phyloP scores from a whole-genome alignment of 805 yeast species.

The Nakazawaea anatomiae region DNA sequence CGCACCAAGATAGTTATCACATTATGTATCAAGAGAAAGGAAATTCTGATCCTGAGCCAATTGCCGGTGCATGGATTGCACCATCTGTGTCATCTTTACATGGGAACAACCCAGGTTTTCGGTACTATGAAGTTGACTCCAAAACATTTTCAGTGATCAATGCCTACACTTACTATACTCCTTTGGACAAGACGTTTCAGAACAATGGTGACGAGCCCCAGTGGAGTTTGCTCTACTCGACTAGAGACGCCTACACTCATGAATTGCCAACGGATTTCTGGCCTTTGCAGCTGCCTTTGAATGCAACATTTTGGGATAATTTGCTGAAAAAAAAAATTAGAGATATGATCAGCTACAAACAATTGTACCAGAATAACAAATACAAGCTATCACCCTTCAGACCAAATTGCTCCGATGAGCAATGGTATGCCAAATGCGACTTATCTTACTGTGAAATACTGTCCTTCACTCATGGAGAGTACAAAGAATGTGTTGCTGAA shows the following conservation, averaged over 20 bases:
- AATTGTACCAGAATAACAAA: slow-evolving; percentile 27
- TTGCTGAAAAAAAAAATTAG: slow-evolving; percentile 19
- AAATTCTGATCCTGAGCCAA: slow-evolving; percentile 14
- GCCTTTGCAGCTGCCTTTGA: slow-evolving; percentile 31
- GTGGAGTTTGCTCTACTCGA: slow-evolving; percentile 35
- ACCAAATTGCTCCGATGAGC: slow-evolving; percentile 21
- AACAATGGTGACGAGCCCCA: slow-evolving; percentile 33
- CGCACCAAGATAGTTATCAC: slow-evolving; percentile 35
- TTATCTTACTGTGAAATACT: slow-evolving; percentile 6
- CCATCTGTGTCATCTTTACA: slow-evolving; percentile 35
- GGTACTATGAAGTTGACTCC: slow-evolving; percentile 37
- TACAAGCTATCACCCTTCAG: slow-evolving; percentile 28
- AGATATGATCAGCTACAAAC: slow-evolving; percentile 27
- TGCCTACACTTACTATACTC: slow-evolving; percentile 32
- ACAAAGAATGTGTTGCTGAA: slow-evolving; percentile 2
- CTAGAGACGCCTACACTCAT: slow-evolving; percentile 27
- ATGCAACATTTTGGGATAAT: slow-evolving; percentile 36
- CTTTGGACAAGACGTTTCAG: slow-evolving; percentile 31
- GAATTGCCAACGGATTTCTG: slow-evolving; percentile 27
- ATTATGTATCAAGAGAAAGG: slow-evolving; percentile 21
- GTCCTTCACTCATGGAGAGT: slow-evolving; percentile 7
- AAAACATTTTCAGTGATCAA: slow-evolving; percentile 34
- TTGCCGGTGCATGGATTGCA: slow-evolving; percentile 38
- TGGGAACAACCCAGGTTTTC: slow-evolving; percentile 35
- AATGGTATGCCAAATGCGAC: slow-evolving; percentile 1